These are phyloP conservation scores for Wallacemonas rigidus DNA, from an alignment of 208 protist species.

Conservation along the genomic window DNA sequence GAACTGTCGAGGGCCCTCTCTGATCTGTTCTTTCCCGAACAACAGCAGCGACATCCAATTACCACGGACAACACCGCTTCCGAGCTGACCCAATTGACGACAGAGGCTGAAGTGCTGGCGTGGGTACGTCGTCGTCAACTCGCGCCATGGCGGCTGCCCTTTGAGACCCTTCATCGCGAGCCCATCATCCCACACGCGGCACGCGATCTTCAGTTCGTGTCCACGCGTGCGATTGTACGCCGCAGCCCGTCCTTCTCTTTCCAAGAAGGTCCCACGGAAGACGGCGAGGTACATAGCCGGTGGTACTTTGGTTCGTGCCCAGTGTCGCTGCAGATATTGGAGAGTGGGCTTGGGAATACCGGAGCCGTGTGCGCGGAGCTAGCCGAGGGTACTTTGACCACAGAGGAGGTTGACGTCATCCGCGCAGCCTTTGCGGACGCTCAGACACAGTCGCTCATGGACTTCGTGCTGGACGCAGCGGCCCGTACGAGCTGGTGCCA, in stretches of 20 bases:
- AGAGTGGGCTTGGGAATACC: neutral
- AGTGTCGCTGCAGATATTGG: neutral
- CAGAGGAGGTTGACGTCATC: neutral
- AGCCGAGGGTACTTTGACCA: neutral
- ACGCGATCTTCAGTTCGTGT: neutral
- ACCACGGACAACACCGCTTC: neutral
- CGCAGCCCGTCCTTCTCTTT: neutral
- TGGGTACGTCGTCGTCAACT: constrained; percentile 44
- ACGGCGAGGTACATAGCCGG: neutral
- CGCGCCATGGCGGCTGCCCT: constrained; percentile 50
- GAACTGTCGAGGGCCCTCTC: neutral
- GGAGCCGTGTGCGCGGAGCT: neutral
- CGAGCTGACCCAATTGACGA: neutral
- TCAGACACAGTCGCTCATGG: constrained; percentile 29
- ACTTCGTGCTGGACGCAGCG: constrained; percentile 62
- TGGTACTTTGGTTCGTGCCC: constrained; percentile 7
- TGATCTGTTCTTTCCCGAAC: neutral
- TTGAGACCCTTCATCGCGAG: constrained; percentile 36
- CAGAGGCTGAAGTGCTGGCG: constrained; percentile 29
- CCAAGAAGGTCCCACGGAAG: neutral
- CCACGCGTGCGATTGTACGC: neutral
- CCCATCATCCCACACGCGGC: neutral
- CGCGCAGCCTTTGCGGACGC: constrained; percentile 23
- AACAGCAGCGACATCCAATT: neutral
- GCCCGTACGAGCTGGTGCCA: constrained; percentile 62